Evolutionary conservation across 176 grass and related monocot genomes (phyloP).

Genomic region (Lolium rigidum): DNA sequence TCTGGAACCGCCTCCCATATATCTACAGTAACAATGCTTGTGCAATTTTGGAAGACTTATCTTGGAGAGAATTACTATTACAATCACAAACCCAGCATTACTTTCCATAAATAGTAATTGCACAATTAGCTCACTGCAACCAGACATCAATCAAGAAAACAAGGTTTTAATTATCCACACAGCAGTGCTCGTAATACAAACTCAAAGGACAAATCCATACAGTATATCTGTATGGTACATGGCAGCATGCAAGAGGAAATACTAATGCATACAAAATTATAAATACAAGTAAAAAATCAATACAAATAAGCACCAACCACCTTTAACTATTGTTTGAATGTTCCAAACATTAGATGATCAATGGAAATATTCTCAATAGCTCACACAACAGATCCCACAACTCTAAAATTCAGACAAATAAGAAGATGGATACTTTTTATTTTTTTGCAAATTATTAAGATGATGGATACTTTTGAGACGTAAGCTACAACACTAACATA

Average conservation of each 20-base stretch:
- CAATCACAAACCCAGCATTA: not conserved
- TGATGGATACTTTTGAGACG: not conserved
- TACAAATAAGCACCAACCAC: not conserved
- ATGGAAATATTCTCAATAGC: not conserved
- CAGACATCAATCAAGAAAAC: not conserved
- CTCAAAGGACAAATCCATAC: not conserved
- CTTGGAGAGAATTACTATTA: not conserved
- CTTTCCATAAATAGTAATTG: not conserved
- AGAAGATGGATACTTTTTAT: too few relatives aligned
- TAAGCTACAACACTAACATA: not conserved
- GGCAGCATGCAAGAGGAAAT: not conserved
- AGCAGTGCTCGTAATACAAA: not conserved
- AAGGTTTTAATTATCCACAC: not conserved
- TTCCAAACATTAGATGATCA: not conserved
- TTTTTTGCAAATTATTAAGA: too few relatives aligned
- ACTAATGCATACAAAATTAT: not conserved
- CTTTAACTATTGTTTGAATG: not conserved
- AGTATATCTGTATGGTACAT: not conserved
- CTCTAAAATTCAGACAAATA: too few relatives aligned
- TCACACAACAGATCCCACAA: not conserved
- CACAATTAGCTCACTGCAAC: not conserved
- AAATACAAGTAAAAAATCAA: not conserved
- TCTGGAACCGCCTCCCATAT: not conserved
- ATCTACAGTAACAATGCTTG: not conserved
- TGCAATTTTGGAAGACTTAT: not conserved